Conservation (phyloP, 108 stramenopile species). For the Cyclotella sp. region DNA sequence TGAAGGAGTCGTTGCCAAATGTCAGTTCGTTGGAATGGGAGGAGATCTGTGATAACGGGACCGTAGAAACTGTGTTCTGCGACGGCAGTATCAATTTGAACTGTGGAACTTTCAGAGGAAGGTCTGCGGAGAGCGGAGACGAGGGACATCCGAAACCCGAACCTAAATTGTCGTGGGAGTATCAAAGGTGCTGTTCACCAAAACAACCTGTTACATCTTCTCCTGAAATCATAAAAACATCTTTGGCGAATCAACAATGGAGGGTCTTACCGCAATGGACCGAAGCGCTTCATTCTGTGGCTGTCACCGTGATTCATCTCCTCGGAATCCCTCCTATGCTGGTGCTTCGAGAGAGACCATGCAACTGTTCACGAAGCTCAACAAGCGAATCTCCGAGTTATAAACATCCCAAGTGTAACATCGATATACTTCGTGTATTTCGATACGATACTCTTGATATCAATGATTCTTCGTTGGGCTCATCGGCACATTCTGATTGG, state of each 20-base stretch:
- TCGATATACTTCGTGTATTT: conserved; percentile 56
- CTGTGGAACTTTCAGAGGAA: conserved; percentile 52
- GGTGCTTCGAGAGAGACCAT: conserved; percentile 35
- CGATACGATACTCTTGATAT: conserved; percentile 53
- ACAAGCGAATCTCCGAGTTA: background rate
- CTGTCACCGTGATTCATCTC: conserved; percentile 29
- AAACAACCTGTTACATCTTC: background rate
- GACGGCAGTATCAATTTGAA: background rate
- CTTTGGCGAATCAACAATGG: background rate
- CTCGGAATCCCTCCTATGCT: conserved; percentile 52
- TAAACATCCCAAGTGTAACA: conserved; percentile 23
- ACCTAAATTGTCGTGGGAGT: conserved; percentile 63
- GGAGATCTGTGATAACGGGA: conserved; percentile 28
- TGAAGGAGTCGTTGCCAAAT: conserved; percentile 1
- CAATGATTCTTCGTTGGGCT: conserved; percentile 46
- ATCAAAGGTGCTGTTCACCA: conserved; percentile 30
- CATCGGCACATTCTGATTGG: conserved; percentile 84
- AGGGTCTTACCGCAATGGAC: conserved; percentile 29
- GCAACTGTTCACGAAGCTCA: conserved; percentile 25
- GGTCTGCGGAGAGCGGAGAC: conserved; percentile 55
- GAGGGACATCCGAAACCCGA: conserved; percentile 34
- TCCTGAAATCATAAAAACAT: background rate
- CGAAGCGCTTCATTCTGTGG: conserved; percentile 50
- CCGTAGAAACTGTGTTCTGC: conserved; percentile 9
- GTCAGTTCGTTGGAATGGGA: conserved; percentile 11